A percentile compares a stretch with the other conserved stretches of the same genome.
Conservation (phyloP, 768 basidiomycete genomes). For the Collybia sordida region DNA sequence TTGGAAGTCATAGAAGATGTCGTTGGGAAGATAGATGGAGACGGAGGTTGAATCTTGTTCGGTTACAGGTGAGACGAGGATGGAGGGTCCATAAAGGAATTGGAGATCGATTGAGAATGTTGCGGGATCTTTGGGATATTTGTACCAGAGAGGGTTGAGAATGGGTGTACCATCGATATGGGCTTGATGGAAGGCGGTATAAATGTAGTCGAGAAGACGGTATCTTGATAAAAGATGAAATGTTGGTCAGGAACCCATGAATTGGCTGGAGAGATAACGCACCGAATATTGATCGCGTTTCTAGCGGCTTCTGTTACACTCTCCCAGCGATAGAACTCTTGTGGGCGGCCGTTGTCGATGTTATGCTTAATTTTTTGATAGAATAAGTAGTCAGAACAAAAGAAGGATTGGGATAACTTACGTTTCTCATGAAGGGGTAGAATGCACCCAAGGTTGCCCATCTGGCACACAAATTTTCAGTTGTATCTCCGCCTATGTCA, state of each 20-base stretch:
- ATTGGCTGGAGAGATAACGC: conserved; percentile 11
- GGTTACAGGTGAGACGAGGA: conserved; percentile 71
- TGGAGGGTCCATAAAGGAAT: conserved; percentile 66
- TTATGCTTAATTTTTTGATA: conserved; percentile 44
- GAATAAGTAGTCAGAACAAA: not conserved
- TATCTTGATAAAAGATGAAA: conserved; percentile 37
- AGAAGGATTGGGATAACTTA: conserved; percentile 24
- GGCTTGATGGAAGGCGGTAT: conserved; percentile 66
- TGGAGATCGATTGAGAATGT: conserved; percentile 66
- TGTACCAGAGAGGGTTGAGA: conserved; percentile 64
- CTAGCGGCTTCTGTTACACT: conserved; percentile 56
- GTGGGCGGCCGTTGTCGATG: conserved; percentile 45
- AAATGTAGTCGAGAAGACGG: conserved; percentile 69
- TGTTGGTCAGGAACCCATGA: not conserved
- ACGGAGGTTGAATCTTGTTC: conserved; percentile 59
- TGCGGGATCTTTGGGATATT: conserved; percentile 59
- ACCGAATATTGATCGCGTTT: conserved; percentile 62
- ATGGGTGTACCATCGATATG: conserved; percentile 61
- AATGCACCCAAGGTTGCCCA: conserved; percentile 81
- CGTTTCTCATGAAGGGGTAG: conserved; percentile 79
- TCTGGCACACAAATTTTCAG: conserved; percentile 67
- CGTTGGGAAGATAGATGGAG: conserved; percentile 59
- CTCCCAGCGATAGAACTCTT: conserved; percentile 72
- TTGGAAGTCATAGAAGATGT: conserved; percentile 65
- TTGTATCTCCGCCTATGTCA: conserved; percentile 40